phyloP scores from a whole-genome alignment of 2,329 filamentous ascomycete species.

The Mycocentrospora acerina region DNA sequence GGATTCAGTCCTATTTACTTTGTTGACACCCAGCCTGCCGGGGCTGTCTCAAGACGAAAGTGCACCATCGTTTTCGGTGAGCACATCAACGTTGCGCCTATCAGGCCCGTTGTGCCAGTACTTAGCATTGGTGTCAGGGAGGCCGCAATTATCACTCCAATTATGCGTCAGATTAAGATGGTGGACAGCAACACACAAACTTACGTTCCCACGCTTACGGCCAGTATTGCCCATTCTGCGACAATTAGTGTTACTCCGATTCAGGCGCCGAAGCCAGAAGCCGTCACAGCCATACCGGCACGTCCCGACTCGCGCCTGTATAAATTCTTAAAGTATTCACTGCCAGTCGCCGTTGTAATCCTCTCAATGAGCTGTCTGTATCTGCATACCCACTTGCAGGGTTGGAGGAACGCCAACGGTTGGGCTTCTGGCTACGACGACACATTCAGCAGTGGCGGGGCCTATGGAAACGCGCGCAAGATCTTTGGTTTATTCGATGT shows the following conservation, averaged over 20 bases:
- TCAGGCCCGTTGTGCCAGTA: not conserved
- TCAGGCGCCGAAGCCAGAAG: too few species aligned
- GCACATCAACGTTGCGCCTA: not conserved
- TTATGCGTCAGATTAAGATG: constrained; percentile 2
- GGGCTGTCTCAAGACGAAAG: not conserved
- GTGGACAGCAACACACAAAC: too few species aligned
- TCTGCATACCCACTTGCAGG: constrained; percentile 8
- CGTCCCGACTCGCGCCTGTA: not conserved
- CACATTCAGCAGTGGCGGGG: constrained; percentile 6
- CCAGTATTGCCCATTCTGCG: not conserved
- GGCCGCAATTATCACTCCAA: constrained; percentile 3
- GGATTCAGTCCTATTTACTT: constrained; percentile 2
- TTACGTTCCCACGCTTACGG: constrained; percentile 3
- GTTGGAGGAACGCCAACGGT: constrained; percentile 15
- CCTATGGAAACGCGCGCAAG: constrained; percentile 21
- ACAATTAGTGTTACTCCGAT: not conserved
- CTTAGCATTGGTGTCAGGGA: constrained; percentile 3
- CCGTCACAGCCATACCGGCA: not conserved
- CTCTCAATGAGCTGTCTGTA: constrained; percentile 3
- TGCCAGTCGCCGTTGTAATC: not conserved
- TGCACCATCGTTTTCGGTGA: constrained; percentile 1
- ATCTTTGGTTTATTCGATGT: constrained; percentile 19
- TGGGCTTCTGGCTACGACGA: constrained; percentile 2
- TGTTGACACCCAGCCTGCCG: constrained; percentile 6
- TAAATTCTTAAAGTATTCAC: not conserved